Base-by-base conservation (phyloP, 2,329 filamentous ascomycete species). In the Ophiocordyceps polyrhachis-furcata region DNA sequence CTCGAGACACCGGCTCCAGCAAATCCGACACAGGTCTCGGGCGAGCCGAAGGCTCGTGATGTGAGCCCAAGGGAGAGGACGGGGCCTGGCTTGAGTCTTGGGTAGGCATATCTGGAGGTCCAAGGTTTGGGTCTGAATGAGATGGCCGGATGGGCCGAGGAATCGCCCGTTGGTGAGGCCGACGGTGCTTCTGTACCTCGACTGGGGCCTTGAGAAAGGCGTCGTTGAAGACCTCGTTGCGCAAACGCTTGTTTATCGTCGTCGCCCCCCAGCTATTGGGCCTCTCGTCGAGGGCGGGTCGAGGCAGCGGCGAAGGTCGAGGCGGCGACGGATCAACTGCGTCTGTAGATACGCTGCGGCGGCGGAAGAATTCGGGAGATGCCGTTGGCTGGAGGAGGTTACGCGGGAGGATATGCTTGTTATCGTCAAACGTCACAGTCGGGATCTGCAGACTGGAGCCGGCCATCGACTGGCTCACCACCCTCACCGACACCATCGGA, bases 401-500 rank as follows among this genome's bases (percentile, higher is more conserved):
- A 41, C 85, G 78, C 1, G 89, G 89, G 40, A 95, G 78, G 47
- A 96, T 93, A 57, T 96, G 89, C 50, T 82, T 77, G 58, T 96
- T 96, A 58, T 95, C 88, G 55, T 89, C 84, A 49, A 95, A 86
- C 0, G 91, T 86, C 42, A 96, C 89, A 38, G 91, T 89, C 2
- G 89, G 88, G 28, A 93, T 76, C 20, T 81, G 74, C 31, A 76
- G 73, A 23, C 66, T 66, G 28, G 63, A 59, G 32, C 75, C 73
- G 46, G 83, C 74, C 48, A 94, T 72, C 13, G 85, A 93, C 58
- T 94, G 87, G 58, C 76, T 80, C 49, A 80, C 65, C 41, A 80
- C 57, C 49, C 76, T 49, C 42, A 52, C 48, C 15, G 55, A 49
- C 6, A 53, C 50, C 2, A 49, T 44, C n/a, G 48, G 47, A 3